Base-by-base conservation (phyloP, 1,139 yeast species). In the Saccharomycopsis crataegensis region DNA sequence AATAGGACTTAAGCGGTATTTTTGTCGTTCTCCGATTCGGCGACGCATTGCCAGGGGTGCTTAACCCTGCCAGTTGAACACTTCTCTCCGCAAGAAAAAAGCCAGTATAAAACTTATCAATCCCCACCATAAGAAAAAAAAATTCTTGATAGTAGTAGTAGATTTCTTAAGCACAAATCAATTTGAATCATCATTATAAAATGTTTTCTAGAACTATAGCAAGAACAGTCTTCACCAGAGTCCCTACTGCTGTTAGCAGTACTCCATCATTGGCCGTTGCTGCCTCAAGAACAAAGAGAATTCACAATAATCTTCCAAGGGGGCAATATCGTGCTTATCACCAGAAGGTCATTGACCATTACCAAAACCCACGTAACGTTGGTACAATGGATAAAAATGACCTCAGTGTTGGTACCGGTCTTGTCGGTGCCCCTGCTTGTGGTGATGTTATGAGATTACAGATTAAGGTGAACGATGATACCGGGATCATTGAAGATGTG, bases 381-480 rank as follows among this genome's bases (percentile, higher is more conserved):
- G 99, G 99, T 17, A 79, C 96, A 7, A 72, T 93, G 70, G 89
- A 90, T 70, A 90, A 91, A 72, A 77, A 76, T 59, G 80, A 82
- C 58, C 65, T 70, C 31, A 80, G 83, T 61, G 98, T 93, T n/a
- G 99, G 99, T 47, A 93, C 99, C 1, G 99, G 99, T 1, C 78
- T 93, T 47, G 99, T 93, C 17, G 93, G 99, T 53, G 99, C 99
- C 0, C 99, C 99, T 55, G 99, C 99, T 0, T 93, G 99, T 74
- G 99, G 99, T 57, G 99, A 93, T 74, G 99, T 93, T 52, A 93
- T 93, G 97, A 85, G 96, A 72, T 78, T 93, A 61, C 99, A 93
- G 70, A 93, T 93, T 65, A 82, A 91, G 66, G 99, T 93, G 16
- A 84, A 84, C 62, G 98, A 90, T 63, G 83, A 79, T 55, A 83